Conservation (phyloP, 2,329 filamentous ascomycete species). For the Trichoderma citrinoviride region DNA sequence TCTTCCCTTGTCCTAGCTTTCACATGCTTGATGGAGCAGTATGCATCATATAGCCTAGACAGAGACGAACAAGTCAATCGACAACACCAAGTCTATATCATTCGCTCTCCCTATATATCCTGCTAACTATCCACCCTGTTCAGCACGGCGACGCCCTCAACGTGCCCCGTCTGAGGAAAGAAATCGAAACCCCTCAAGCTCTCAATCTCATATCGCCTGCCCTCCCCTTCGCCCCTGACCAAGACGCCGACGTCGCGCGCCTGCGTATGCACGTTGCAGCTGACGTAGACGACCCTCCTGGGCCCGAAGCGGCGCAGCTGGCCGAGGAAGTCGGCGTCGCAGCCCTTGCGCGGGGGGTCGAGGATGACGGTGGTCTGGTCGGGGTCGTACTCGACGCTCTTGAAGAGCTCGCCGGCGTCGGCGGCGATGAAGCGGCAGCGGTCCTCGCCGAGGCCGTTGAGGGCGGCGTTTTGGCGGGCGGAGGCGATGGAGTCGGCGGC, state of each 20-base stretch:
- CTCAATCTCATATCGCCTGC: conserved; percentile 75
- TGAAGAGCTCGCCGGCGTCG: conserved; percentile 81
- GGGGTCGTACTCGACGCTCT: conserved; percentile 66
- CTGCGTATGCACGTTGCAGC: conserved; percentile 97
- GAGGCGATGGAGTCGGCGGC: conserved; percentile 72
- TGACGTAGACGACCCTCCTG: conserved; percentile 83
- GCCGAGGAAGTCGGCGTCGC: conserved; percentile 76
- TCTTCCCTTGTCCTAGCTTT: not conserved
- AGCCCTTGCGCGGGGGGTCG: conserved; percentile 95
- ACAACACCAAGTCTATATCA: not conserved
- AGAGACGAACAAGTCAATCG: not conserved
- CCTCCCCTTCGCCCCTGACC: conserved; percentile 62
- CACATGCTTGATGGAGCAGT: not conserved
- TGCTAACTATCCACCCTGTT: conserved; percentile 49
- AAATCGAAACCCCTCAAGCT: conserved; percentile 93
- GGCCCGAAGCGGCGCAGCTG: conserved; percentile 80
- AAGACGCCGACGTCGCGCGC: conserved; percentile 87
- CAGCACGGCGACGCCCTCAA: conserved; percentile 65
- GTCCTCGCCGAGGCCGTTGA: conserved; percentile 66
- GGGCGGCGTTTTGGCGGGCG: conserved; percentile 72
- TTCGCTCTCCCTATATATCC: not conserved
- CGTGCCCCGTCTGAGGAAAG: conserved; percentile 81
- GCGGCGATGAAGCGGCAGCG: conserved; percentile 85
- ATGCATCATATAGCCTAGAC: not conserved
- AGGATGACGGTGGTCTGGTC: conserved; percentile 91